These are phyloP conservation scores for Pontederia crassipes DNA, from an alignment of 176 grass and related monocot species.

Conservation along the genomic window DNA sequence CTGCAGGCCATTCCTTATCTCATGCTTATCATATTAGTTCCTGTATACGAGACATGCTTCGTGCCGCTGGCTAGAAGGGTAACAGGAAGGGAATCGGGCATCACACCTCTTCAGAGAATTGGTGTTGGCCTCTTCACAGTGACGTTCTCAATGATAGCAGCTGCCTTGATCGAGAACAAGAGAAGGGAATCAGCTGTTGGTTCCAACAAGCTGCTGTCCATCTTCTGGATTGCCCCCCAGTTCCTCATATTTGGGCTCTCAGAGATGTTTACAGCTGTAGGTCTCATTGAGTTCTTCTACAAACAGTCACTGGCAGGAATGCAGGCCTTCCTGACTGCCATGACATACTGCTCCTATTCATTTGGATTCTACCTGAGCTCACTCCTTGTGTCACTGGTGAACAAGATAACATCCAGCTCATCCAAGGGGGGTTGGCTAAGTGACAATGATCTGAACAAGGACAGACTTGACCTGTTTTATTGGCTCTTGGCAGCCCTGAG, in stretches of 20 bases:
- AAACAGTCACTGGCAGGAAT: constrained; percentile 13
- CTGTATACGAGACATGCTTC: constrained; percentile 11
- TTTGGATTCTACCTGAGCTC: constrained; percentile 20
- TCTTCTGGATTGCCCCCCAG: constrained; percentile 17
- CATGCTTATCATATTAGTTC: constrained; percentile 6
- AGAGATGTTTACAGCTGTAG: constrained; percentile 20
- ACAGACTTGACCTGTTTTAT: constrained; percentile 23
- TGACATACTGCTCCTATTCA: constrained; percentile 22
- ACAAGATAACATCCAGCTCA: constrained; percentile 12
- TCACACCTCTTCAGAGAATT: constrained; percentile 17
- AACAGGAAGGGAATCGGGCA: constrained; percentile 1
- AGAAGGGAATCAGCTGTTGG: constrained; percentile 9
- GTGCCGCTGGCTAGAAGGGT: constrained; percentile 4
- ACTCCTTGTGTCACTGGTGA: constrained; percentile 1
- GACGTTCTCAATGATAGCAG: constrained; percentile 10
- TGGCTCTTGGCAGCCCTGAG: constrained; percentile 22
- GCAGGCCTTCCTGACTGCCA: constrained; percentile 16
- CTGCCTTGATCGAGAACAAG: constrained; percentile 8
- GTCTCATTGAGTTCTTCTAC: constrained; percentile 22
- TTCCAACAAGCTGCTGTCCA: neutral
- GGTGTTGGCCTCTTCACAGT: constrained; percentile 13
- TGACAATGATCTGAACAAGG: constrained; percentile 24
- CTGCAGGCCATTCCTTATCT: constrained; percentile 17
- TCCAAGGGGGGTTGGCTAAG: constrained; percentile 11
- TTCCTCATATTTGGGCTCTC: constrained; percentile 16